A percentile compares a stretch with the other conserved stretches of the same genome.
phyloP scores from a whole-genome alignment of 345 rosid genomes.

The Microthlaspi erraticum region DNA sequence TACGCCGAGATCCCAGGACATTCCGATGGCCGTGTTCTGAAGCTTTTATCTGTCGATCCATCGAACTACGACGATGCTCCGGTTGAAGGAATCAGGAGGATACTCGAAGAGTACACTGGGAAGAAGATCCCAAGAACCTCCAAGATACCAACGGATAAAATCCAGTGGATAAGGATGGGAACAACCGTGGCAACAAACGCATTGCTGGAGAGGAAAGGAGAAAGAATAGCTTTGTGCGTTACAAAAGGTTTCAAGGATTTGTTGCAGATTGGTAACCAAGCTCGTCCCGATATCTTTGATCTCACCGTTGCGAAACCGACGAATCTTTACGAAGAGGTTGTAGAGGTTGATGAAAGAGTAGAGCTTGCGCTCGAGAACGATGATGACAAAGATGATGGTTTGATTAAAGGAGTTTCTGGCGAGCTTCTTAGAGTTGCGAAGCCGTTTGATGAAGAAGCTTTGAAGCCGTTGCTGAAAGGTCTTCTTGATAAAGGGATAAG shows the following conservation, averaged over 20 bases:
- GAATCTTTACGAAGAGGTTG: constrained; percentile 82
- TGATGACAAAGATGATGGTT: constrained; percentile 24
- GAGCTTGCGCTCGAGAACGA: constrained; percentile 66
- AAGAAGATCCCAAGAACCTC: constrained; percentile 66
- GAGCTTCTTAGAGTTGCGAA: constrained; percentile 81
- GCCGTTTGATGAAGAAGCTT: constrained; percentile 63
- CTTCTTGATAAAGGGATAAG: constrained; percentile 77
- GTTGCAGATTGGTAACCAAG: constrained; percentile 97
- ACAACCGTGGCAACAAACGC: constrained; percentile 98
- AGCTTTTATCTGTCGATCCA: constrained; percentile 94
- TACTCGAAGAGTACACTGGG: constrained; percentile 80
- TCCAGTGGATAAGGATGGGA: constrained; percentile 99
- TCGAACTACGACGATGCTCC: constrained; percentile 97
- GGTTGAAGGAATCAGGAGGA: constrained; percentile 88
- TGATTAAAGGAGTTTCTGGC: constrained; percentile 79
- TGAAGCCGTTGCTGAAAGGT: constrained; percentile 63
- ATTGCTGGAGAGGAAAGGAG: constrained; percentile 91
- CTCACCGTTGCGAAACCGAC: constrained; percentile 81
- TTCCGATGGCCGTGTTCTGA: constrained; percentile 71
- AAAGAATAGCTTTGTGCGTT: constrained; percentile 88
- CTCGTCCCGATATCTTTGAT: constrained; percentile 86
- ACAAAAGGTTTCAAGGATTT: constrained; percentile 85
- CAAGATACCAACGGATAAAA: constrained; percentile 84
- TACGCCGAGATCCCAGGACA: constrained; percentile 92
- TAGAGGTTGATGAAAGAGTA: constrained; percentile 93